Evolutionary conservation across 192 early-diverging fungal species (phyloP), one percentile per base, ranked within the genome.

Genomic region (Coemansia aciculifera): DNA sequence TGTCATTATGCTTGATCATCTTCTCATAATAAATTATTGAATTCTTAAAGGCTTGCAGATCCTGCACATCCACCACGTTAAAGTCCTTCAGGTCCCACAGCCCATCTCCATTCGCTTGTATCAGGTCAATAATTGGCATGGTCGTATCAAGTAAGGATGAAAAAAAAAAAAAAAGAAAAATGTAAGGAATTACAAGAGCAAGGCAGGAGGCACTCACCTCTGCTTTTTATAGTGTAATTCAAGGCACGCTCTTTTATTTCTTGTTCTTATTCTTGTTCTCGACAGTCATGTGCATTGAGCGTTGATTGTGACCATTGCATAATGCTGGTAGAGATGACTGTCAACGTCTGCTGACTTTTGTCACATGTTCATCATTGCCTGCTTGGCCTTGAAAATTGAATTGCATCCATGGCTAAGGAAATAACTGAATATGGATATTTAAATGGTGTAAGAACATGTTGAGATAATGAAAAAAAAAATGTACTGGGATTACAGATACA

Each of bases 401-500:
- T 27, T 27, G 24, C 1, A 1, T 27, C 24, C 24, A 27, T 27
- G 1, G 24, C 24, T 27, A 27, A 27, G 1, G 24, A 27, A 27
- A 27, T 27, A 27, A 27, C 24, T 27, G 1, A 1, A 27, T 27
- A 27, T 27, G 24, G 24, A 27, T 27, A 27, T 27, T 27, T 27
- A 27, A 27, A 27, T 27, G 24, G 24, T 1, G 24, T 27, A 27
- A 27, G 24, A 27, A 27, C 24, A 27, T 27, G 24, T 27, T 27
- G 24, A 27, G 1, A 27, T 27, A 27, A 1, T 27, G 0, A 1
- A 27, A n/a, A n/a, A n/a, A n/a, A n/a, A n/a, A n/a, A n/a, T 27
- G 0, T 27, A 27, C 24, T 27, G 24, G 24, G 24, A 40, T 87
- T 90, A 96, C 34, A 95, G 80, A 64, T 97, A 99, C 68, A 99